These are phyloP conservation scores for Rhodotorula sp. DNA, from an alignment of 1,284 basidiomycete genomes.

Conservation along the genomic window DNA sequence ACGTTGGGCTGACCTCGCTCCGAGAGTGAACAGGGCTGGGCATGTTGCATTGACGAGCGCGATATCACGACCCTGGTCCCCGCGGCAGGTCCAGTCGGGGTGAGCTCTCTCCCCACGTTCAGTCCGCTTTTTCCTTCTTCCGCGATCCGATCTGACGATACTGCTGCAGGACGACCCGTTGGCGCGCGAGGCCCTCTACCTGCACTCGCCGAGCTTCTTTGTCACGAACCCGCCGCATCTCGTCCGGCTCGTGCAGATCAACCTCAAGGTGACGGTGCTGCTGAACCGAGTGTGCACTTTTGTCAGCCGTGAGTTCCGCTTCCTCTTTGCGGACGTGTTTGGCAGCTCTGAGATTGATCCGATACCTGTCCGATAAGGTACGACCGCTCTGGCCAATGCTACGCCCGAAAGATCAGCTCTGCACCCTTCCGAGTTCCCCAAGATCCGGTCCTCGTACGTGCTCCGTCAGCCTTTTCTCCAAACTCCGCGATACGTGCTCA, in stretches of 20 bases:
- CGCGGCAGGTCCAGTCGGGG: not conserved
- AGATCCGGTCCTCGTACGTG: slow-evolving; percentile 21
- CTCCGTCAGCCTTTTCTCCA: not conserved
- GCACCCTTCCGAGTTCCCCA: slow-evolving; percentile 6
- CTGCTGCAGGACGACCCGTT: slow-evolving; percentile 5
- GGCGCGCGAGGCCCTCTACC: slow-evolving; percentile 24
- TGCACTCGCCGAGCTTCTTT: slow-evolving; percentile 38
- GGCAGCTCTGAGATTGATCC: not conserved
- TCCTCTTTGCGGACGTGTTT: too few relatives aligned
- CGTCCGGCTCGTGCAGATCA: slow-evolving; percentile 34
- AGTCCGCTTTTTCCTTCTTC: not conserved
- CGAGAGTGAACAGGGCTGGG: slow-evolving; percentile 22
- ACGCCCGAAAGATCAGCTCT: not conserved
- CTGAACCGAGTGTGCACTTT: slow-evolving; percentile 35
- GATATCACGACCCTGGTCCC: slow-evolving; percentile 37
- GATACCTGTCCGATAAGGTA: not conserved
- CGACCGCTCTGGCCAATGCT: slow-evolving; percentile 12
- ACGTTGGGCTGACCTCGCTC: not conserved
- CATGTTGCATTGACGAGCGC: slow-evolving; percentile 35
- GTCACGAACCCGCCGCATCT: slow-evolving; percentile 35
- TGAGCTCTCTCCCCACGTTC: not conserved
- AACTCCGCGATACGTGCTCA: too few relatives aligned
- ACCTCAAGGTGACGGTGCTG: slow-evolving; percentile 40
- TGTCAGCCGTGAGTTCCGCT: slow-evolving; percentile 16
- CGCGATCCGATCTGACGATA: not conserved